phyloP scores from a whole-genome alignment of 176 grass and related monocot species.

The Triticum turgidum region DNA sequence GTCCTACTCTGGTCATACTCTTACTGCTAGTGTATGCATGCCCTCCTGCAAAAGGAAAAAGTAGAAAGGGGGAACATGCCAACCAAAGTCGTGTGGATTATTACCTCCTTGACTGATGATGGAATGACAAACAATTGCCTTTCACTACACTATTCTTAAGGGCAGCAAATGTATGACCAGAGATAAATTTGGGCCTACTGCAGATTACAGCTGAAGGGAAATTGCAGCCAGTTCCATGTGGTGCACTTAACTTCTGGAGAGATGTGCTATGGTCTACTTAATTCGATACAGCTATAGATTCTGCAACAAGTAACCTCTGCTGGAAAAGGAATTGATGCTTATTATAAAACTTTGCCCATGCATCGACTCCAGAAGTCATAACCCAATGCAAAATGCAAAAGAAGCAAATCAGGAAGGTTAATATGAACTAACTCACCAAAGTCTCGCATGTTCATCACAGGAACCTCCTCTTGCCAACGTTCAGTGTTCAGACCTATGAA shows the following conservation, averaged over 20 bases:
- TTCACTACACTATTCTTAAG: not conserved
- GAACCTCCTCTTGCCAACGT: not conserved
- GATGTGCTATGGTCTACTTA: not conserved
- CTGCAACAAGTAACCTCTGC: not conserved
- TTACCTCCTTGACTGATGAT: not conserved
- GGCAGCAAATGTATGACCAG: too few species aligned
- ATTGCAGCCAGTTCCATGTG: not conserved
- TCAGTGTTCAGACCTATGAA: not conserved
- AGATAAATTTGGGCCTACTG: not conserved
- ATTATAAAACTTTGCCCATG: not conserved
- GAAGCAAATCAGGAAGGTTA: not conserved
- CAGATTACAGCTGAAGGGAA: constrained; percentile 23
- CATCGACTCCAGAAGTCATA: not conserved
- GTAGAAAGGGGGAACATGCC: not conserved
- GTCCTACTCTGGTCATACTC: not conserved
- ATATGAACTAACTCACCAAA: not conserved
- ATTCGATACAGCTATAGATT: not conserved
- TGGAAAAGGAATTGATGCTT: not conserved
- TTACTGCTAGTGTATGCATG: constrained; percentile 29
- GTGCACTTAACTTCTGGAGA: not conserved
- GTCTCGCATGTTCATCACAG: not conserved
- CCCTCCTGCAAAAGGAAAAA: constrained; percentile 12
- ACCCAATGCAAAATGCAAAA: not conserved
- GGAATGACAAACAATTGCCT: not conserved
- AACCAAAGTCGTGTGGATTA: not conserved